Conservation (phyloP, 331 rosid genomes). For the Telfairia occidentalis region DNA sequence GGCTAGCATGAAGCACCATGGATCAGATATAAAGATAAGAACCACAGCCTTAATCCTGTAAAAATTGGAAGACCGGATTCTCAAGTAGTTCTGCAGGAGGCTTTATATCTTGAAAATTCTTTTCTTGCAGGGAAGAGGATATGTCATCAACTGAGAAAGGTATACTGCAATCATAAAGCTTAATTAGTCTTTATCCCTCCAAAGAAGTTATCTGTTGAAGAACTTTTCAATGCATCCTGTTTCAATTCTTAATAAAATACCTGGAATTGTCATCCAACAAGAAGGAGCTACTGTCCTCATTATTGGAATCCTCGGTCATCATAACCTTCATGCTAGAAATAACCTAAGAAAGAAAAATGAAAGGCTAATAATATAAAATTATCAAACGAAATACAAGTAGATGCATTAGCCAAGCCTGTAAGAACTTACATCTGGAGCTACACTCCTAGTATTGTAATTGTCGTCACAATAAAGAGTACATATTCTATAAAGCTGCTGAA, state of each 20-base stretch:
- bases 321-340: constrained; percentile 60
- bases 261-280: constrained; percentile 83
- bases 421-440: constrained; percentile 60
- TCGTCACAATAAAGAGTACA: constrained; percentile 60
- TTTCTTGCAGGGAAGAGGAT: constrained; percentile 33
- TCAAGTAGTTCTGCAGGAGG: constrained; percentile 57
- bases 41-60: constrained; percentile 48
- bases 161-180: constrained; percentile 45
- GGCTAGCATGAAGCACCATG: constrained; percentile 15
- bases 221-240: neutral
- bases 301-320: constrained; percentile 44
- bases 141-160: constrained; percentile 67
- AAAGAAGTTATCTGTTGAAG: neutral
- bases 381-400: neutral
- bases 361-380: neutral
- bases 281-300: constrained; percentile 35
- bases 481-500: constrained; percentile 74
- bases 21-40: constrained; percentile 18
- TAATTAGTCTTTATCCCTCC: constrained; percentile 8
- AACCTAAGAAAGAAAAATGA: constrained; percentile 35
- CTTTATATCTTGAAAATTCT: constrained; percentile 38
- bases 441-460: constrained; percentile 36
- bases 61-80: constrained; percentile 67
- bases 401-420: neutral
- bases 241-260: constrained; percentile 22